Base-by-base conservation (phyloP, 306 rosid genomes). In the Gynostemma pentaphyllum region DNA sequence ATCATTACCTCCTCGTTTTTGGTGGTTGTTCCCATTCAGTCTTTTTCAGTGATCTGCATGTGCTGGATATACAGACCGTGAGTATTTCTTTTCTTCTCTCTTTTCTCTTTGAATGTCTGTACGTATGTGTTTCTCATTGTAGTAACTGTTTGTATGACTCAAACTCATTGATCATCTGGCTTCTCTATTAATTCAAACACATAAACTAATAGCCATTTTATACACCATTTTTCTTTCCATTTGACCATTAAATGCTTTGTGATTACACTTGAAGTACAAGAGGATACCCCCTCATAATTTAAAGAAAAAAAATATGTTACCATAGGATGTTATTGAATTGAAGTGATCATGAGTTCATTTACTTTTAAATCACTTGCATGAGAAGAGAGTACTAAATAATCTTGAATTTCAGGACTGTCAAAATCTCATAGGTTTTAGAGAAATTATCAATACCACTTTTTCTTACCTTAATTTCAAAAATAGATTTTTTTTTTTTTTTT, bases 11-110 rank as follows among this genome's bases (percentile, higher is more conserved):
- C 77, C 75, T 86, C 54, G 67, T 94, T 69, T 94, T 88, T 68
- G 99, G 99, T 22, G 97, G 99, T 70, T 94, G 99, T 69, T 94
- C 97, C 68, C 95, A 88, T 78, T 79, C 95, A 60, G 75, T 69
- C 72, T 88, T 94, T 81, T 94, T 84, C 86, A 84, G 78, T 50
- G 94, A 94, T 81, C 86, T 88, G 67, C 95, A 86, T 72, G 76
- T 94, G 32, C 83, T 94, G 70, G 99, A 94, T 81, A 69, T 88
- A 79, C 86, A 80, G 72, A 78, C 94, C 13, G 99, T 94, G 72
- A 82, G 97, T 68, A 16, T 32, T 41, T 26, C 46, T 42, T 10
- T 42, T 42, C 46, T 47, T 75, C 49, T 28, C 32, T 45, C 70
- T 41, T 51, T 19, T 53, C 51, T 11, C 23, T 53, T 9, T 54